Evolutionary conservation across 2,329 filamentous ascomycete species (phyloP).

Genomic region (Aspergillus hortae): DNA sequence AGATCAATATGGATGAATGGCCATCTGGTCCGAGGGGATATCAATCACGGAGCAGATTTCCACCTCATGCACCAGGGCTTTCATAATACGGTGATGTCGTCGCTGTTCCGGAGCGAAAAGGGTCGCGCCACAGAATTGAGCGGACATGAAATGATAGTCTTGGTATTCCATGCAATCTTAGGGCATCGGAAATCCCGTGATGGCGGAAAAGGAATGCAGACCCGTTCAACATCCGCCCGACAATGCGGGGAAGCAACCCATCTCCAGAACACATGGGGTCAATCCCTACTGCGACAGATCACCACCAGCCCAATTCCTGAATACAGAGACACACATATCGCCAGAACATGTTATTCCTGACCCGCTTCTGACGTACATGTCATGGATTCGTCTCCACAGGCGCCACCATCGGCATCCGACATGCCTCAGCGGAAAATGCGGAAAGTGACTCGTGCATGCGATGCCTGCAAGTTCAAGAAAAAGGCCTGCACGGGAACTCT

Average conservation of each 20-base stretch:
- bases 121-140: too few species aligned
- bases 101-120: too few species aligned
- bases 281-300: neutral
- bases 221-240: neutral
- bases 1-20: too few species aligned
- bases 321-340: too few species aligned
- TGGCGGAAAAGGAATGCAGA: neutral
- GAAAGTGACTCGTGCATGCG: conserved; percentile 23
- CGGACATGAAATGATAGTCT: too few species aligned
- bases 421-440: conserved; percentile 27
- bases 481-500: conserved; percentile 22
- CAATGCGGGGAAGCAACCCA: neutral
- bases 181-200: neutral
- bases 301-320: too few species aligned
- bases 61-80: too few species aligned
- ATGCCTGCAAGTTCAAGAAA: conserved; percentile 22
- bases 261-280: neutral
- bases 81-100: too few species aligned
- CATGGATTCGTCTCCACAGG: neutral
- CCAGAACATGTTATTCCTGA: neutral
- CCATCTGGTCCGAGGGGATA: too few species aligned
- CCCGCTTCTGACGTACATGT: neutral
- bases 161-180: neutral
- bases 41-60: too few species aligned
- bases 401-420: neutral